phyloP scores from a whole-genome alignment of 164 flowering plant species.

The Nelumbo lutea region DNA sequence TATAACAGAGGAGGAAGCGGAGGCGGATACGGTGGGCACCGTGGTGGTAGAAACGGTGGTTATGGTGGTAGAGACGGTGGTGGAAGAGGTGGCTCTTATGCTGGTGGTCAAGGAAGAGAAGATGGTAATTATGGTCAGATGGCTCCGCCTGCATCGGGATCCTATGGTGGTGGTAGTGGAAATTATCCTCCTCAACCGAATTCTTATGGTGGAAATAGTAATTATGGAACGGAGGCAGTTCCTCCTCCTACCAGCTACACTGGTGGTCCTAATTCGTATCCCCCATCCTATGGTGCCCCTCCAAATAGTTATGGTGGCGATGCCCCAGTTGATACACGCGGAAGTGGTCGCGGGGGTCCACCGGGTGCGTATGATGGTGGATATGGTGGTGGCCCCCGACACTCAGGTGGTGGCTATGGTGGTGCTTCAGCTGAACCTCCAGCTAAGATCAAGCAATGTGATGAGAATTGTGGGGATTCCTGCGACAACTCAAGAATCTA shows the following conservation, averaged over 20 bases:
- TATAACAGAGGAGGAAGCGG: constrained; percentile 22
- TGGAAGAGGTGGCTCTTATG: constrained; percentile 46
- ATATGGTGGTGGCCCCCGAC: constrained; percentile 46
- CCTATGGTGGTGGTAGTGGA: constrained; percentile 57
- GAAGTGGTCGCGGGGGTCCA: constrained; percentile 40
- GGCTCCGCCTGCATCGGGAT: constrained; percentile 39
- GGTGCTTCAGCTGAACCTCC: constrained; percentile 39
- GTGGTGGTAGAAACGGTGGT: constrained; percentile 29
- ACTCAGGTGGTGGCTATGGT: constrained; percentile 42
- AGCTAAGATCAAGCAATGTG: constrained; percentile 82
- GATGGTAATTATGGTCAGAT: constrained; percentile 54
- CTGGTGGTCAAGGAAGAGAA: constrained; percentile 50
- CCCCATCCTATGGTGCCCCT: constrained; percentile 77
- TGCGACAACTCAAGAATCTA: constrained; percentile 94
- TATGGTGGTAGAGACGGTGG: constrained; percentile 36
- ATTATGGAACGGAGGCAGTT: constrained; percentile 65
- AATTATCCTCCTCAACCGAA: constrained; percentile 45
- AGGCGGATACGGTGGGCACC: constrained; percentile 31
- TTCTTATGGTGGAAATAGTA: constrained; percentile 47
- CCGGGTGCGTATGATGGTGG: constrained; percentile 46
- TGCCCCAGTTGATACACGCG: constrained; percentile 31
- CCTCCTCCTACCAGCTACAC: constrained; percentile 78
- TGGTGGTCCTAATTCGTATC: constrained; percentile 68
- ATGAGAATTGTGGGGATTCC: constrained; percentile 74
- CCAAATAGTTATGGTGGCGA: constrained; percentile 45